Base-by-base conservation (phyloP, 305 asterid species). In the Fraxinus nigra region DNA sequence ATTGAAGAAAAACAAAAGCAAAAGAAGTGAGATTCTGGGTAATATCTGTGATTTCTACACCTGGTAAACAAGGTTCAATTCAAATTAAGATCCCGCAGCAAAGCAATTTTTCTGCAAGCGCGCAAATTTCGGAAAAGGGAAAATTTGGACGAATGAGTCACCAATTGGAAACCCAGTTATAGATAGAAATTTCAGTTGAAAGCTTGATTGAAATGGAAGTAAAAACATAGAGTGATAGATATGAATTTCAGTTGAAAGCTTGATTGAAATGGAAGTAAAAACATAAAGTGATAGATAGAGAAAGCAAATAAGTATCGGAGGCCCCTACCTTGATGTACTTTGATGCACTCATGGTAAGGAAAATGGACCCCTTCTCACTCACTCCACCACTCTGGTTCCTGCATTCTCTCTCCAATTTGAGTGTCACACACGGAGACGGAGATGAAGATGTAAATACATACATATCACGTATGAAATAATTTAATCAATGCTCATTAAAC, bases 161-260 rank as follows among this genome's bases (percentile, higher is more conserved):
- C 46, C 10, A 32, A 70, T 32, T 83, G 75, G 18, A 77, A 70
- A 74, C 73, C 85, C 46, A 85, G 79, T 38, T 80, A 1, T 59
- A 37, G 69, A 11, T 33, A 5, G 18, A 54, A 78, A 77, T 77
- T 81, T 79, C 77, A 85, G 85, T 85, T 80, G 86, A 85, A 80
- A 79, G 88, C 79, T 90, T 80, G 95, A 90, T 88, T 91, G 87
- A 82, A 89, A 84, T 78, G 76, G 87, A 92, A 90, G 93, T 80
- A 79, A 87, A 84, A 85, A 80, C 20, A 24, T 26, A n/a, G 40
- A 32, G 43, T 4, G 75, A 69, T 8, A 72, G 63, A 40, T 4
- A 38, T 54, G 35, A 76, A 77, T 77, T 81, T 80, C 79, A 85
- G 85, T 85, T 78, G 86, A 85, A 80, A 78, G 89, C 81, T 90